Evolutionary conservation across 371 early-diverging fungal species (phyloP), one percentile per base, ranked within the genome.

Genomic region (Apophysomyces ossiformis): DNA sequence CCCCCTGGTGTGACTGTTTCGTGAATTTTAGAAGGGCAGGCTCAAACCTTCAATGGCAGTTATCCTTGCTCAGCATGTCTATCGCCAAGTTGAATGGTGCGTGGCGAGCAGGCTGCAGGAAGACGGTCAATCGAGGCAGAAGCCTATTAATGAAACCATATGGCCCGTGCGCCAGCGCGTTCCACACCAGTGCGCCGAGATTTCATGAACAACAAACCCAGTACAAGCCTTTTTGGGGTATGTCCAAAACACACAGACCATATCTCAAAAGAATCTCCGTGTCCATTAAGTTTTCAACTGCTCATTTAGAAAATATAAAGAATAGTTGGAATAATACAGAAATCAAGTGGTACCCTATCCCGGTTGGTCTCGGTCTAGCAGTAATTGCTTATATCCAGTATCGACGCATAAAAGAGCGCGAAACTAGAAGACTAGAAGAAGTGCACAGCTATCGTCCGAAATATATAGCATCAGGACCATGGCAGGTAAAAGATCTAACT

Each of bases 281-380:
- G 7, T 50, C 18, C 9, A n/a, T 18, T n/a, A 15, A 15, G 7
- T 47, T 9, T 47, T 7, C n/a, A 50, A 7, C 21, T 9, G n/a
- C 21, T 21, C 21, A 36, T 57, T 39, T 65, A 79, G 77, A 64
- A 54, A 74, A 70, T 5, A 45, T 76, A 18, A 71, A 41, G 18
- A 69, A 70, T 46, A 79, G 84, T 1, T 88, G 88, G 90, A 84
- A 79, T 37, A 83, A 77, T 16, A 87, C 85, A 4, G 76, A 86
- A 37, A 71, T 82, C 18, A 84, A 88, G 41, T 93, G 93, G 93
- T 83, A 87, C 38, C 91, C 90, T 54, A 93, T 93, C 60, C 91
- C 94, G 0, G 84, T 89, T 5, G 90, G 90, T 36, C 76, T 91
- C n/a, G 96, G 96, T 44, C 69, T 96, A 1, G 86, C 87, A 13